Percentiles rank a stretch among this genome's conserved stretches.
These are phyloP conservation scores for Chlorociboria aeruginascens DNA, from an alignment of 495 filamentous ascomycete genomes.

Conservation along the genomic window DNA sequence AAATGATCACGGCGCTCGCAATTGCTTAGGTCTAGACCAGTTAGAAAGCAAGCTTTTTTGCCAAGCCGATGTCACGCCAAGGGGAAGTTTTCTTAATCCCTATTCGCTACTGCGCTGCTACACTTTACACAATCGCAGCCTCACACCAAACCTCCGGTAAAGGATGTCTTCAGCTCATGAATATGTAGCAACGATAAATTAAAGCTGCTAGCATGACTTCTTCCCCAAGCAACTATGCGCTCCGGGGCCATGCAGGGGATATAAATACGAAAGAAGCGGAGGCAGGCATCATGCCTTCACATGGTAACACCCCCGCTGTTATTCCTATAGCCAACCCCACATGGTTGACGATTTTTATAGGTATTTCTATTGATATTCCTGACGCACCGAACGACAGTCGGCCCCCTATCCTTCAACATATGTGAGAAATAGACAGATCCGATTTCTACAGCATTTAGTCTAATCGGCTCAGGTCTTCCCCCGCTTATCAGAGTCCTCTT, in stretches of 20 bases:
- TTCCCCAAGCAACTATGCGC: not conserved
- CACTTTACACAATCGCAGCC: not conserved
- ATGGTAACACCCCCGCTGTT: constrained; percentile 11
- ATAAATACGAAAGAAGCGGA: constrained; percentile 16
- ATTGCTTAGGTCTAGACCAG: not conserved
- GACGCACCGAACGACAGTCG: constrained; percentile 10
- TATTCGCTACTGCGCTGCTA: too few relatives aligned
- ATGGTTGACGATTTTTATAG: not conserved
- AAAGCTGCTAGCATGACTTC: constrained; percentile 5
- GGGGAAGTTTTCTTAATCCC: too few relatives aligned
- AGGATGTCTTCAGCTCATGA: not conserved
- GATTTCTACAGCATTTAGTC: too few relatives aligned
- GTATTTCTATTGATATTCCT: constrained; percentile 25
- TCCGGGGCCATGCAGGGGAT: constrained; percentile 13
- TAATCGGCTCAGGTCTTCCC: constrained; percentile 11
- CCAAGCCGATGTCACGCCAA: not conserved
- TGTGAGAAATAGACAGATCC: constrained; percentile 19
- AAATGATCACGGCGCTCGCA: not conserved
- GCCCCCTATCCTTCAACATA: constrained; percentile 27
- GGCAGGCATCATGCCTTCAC: constrained; percentile 25
- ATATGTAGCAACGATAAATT: constrained; percentile 4
- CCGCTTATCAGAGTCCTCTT: constrained; percentile 52
- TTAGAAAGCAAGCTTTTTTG: not conserved
- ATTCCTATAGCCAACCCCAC: not conserved
- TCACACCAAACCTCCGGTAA: not conserved